Base-by-base conservation (phyloP, 2,329 filamentous ascomycete species). In the Apiospora aurea region DNA sequence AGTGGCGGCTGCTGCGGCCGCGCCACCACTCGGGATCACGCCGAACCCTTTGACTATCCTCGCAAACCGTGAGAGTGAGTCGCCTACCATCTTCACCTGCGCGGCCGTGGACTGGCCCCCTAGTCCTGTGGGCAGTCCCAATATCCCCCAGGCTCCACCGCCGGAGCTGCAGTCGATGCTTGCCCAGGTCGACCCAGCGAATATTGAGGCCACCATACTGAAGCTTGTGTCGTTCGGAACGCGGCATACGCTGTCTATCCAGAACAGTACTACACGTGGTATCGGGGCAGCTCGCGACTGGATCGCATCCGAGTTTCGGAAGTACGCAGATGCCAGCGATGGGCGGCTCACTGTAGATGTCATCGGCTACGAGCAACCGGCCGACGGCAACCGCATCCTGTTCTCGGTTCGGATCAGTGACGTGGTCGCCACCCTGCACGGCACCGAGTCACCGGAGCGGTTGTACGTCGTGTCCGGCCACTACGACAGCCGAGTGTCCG, bases 241-340 rank as follows among this genome's bases (percentile, higher is more conserved):
- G 6, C 83, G 88, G 10, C 87, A 90, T 76, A 90, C 88, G 0
- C 80, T 89, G 0, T 88, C 87, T 6, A 82, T 80, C 1, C 87
- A 89, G 74, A 88, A 85, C 72, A 84, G 83, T 46, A 82, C 83
- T 4, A 85, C 82, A 2, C 81, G 85, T 6, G 88, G 88, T 1
- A 89, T 90, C 70, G 87, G 87, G 1, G 88, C 88, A 7, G 87
- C 88, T 14, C 79, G 88, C 72, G 86, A 89, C 75, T 90, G 88
- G 87, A 86, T 90, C 67, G 82, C 83, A 44, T 79, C 80, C 34
- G 84, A 89, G 77, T 87, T 88, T 81, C 79, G 80, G 61, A 79
- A 78, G 49, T 85, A 86, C 73, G 87, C 88, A 2, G 79, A 82
- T 24, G 79, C 81, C 4, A 85, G 84, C 66, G 83, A 86, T n/a